phyloP scores from a whole-genome alignment of 1,139 yeast genomes.

The Tardiomyces digboiensis region DNA sequence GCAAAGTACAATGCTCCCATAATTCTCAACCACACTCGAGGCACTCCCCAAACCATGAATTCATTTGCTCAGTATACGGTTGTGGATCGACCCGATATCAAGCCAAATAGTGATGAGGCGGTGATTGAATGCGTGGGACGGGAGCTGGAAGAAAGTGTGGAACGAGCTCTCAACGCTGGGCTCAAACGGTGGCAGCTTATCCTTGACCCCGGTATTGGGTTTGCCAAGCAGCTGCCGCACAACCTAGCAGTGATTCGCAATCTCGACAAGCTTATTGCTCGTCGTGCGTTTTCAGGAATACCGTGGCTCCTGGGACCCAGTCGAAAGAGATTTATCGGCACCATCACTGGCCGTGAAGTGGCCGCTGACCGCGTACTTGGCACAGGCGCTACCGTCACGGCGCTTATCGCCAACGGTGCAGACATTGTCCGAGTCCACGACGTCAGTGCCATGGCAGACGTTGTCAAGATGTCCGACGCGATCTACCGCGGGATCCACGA shows the following conservation, averaged over 20 bases:
- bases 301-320: conserved; percentile 83
- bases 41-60: conserved; percentile 69
- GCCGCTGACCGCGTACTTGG: conserved; percentile 62
- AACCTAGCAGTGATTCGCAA: conserved; percentile 57
- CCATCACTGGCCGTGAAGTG: conserved; percentile 36
- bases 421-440: conserved; percentile 91
- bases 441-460: conserved; percentile 55
- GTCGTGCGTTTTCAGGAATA: conserved; percentile 32
- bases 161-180: conserved; percentile 51
- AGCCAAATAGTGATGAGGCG: conserved; percentile 29
- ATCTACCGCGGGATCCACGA: conserved; percentile 47
- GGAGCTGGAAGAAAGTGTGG: conserved; percentile 52
- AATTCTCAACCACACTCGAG: conserved; percentile 77
- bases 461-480: conserved; percentile 66
- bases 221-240: conserved; percentile 68
- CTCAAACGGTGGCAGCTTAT: conserved; percentile 85
- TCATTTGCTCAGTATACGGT: conserved; percentile 45
- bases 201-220: conserved; percentile 92
- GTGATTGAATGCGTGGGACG: conserved; percentile 40
- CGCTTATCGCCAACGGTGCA: conserved; percentile 63
- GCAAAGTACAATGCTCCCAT: conserved; percentile 63
- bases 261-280: conserved; percentile 26
- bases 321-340: conserved; percentile 78
- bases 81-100: conserved; percentile 24
- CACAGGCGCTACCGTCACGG: conserved; percentile 67